A percentile compares a stretch with the other conserved stretches of the same genome.
phyloP scores from a whole-genome alignment of 2,329 filamentous ascomycete species.

The Rutstroemia sp. region DNA sequence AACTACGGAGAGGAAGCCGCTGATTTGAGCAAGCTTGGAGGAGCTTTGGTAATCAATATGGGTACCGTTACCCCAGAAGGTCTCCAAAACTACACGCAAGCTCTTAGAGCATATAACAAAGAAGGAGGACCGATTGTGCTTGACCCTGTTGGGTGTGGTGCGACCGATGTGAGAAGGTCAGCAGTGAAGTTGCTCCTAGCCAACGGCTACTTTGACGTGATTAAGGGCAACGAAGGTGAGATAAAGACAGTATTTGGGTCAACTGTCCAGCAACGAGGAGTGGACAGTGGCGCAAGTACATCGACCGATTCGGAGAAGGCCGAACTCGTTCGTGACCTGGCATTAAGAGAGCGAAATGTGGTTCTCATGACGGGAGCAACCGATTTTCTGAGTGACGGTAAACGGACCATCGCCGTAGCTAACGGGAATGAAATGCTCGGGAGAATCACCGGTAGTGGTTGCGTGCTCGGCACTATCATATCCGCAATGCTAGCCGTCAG shows the following conservation, averaged over 20 bases:
- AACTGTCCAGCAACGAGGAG: conserved; percentile 64
- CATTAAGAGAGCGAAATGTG: conserved; percentile 59
- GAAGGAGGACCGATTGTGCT: conserved; percentile 69
- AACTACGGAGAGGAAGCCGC: conserved; percentile 75
- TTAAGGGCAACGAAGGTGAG: conserved; percentile 92
- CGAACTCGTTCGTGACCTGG: conserved; percentile 56
- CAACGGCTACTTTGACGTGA: conserved; percentile 72
- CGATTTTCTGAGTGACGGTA: conserved; percentile 73
- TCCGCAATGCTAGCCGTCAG: conserved; percentile 66
- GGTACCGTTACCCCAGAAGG: conserved; percentile 77
- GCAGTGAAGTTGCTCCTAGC: conserved; percentile 66
- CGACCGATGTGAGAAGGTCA: conserved; percentile 63
- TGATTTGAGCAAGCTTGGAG: conserved; percentile 71
- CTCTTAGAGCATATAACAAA: conserved; percentile 74
- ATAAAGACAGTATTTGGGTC: conserved; percentile 64
- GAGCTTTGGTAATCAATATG: conserved; percentile 88
- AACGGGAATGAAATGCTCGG: conserved; percentile 73
- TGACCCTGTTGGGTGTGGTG: conserved; percentile 86
- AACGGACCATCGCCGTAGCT: conserved; percentile 54
- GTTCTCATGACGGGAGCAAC: conserved; percentile 75
- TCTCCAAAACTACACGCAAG: conserved; percentile 62
- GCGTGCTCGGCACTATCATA: conserved; percentile 74
- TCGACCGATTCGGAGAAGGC: conserved; percentile 48
- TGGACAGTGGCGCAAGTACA: conserved; percentile 63
- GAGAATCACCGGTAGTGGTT: conserved; percentile 72